Base-by-base conservation (phyloP, 441 rosid species). In the Populus hybrid region DNA sequence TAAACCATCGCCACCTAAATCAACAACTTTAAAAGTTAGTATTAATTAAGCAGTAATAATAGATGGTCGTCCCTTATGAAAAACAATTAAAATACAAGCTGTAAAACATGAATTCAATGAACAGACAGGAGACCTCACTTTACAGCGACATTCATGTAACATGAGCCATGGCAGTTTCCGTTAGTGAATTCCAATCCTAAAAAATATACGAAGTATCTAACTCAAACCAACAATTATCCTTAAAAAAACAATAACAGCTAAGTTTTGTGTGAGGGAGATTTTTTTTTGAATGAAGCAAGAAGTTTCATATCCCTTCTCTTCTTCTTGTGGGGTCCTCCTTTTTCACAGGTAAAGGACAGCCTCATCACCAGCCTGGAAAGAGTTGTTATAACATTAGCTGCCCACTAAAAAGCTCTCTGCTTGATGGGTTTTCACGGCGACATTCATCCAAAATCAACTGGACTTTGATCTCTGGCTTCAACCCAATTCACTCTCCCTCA, bases 291-390 rank as follows among this genome's bases (percentile, higher is more conserved):
- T 26, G 24, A 72, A 50, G 74, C 32, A 74, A 30, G 81, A 70
- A 70, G 64, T 38, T 71, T 82, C 81, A 46, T 42, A 64, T 36
- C 63, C 68, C 84, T 77, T 77, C 42, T 65, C 82, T 69, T 18
- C 61, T 32, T 28, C 40, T 8, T n/a, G 46, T 30, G 73, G 46
- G 40, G 40, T 28, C 26, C 24, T 42, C 23, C 7, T 35, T 76
- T 73, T 76, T 18, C 73, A 63, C 38, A 66, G 36, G 79, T 79
- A 75, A 78, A 73, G 84, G 88, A 83, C 90, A 89, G 90, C 90
- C 86, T 87, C 68, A 86, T 86, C 81, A 82, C 85, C 94, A 88
- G 92, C 90, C 91, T 90, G 94, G 92, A 89, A 87, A 88, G 87
- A 73, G 87, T 81, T 77, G 84, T 78, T 72, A 74, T 76, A 69